Percentiles rank a stretch among this genome's conserved stretches.
Conservation (phyloP, 78 protist species). For the Planoprotostelium fungivorum region DNA sequence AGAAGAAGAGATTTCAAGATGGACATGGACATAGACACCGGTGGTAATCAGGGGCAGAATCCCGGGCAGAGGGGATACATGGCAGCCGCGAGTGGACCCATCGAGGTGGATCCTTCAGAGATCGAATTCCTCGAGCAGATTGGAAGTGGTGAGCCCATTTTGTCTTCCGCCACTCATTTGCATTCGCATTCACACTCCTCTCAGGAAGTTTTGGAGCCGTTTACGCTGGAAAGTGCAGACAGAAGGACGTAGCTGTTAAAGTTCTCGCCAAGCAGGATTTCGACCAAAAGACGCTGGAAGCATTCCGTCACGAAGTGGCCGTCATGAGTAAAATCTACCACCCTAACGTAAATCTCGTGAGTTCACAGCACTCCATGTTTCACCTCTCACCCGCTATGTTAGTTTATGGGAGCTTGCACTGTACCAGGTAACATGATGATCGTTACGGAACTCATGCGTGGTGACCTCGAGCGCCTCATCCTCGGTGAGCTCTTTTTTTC, state of each 20-base stretch:
- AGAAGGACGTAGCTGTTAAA: slow-evolving; percentile 66
- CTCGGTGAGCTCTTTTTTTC: background rate
- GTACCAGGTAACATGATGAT: slow-evolving; percentile 64
- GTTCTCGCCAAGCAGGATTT: slow-evolving; percentile 58
- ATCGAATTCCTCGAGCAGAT: background rate
- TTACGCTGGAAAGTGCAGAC: slow-evolving; percentile 59
- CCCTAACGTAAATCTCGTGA: slow-evolving; percentile 38
- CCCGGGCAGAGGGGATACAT: background rate
- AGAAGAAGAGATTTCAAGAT: too few species aligned
- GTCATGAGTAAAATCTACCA: slow-evolving; percentile 61
- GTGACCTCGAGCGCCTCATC: background rate
- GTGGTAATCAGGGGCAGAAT: too few species aligned
- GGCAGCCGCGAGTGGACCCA: background rate
- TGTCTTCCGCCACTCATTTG: background rate
- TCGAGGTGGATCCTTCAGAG: background rate
- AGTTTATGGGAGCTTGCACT: slow-evolving; percentile 70
- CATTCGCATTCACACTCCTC: background rate
- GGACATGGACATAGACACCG: background rate
- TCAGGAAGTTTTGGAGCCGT: slow-evolving; percentile 63
- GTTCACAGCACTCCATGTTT: background rate
- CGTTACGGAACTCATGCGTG: slow-evolving; percentile 47
- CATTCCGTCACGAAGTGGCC: slow-evolving; percentile 58
- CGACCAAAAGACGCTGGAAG: slow-evolving; percentile 50
- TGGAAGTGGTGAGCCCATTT: background rate
- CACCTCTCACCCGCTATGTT: slow-evolving; percentile 8